These are phyloP conservation scores for Zarea fungicola DNA, from an alignment of 2,329 filamentous ascomycete genomes.

Conservation along the genomic window DNA sequence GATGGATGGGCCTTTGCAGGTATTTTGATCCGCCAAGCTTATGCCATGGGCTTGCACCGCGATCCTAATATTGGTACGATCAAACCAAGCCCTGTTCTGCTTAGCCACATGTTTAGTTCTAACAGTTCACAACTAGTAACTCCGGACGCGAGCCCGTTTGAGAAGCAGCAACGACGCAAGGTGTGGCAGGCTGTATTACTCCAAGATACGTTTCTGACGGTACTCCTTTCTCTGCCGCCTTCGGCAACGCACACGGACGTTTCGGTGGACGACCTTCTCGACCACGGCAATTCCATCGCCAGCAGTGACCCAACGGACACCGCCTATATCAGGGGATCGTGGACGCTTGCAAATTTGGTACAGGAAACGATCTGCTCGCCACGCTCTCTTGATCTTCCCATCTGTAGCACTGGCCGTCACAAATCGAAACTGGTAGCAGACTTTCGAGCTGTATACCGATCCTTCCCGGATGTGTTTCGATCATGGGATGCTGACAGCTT, in stretches of 20 bases:
- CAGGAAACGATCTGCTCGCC: constrained; percentile 73
- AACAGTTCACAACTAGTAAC: constrained; percentile 37
- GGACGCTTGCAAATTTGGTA: constrained; percentile 73
- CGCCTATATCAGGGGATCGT: constrained; percentile 69
- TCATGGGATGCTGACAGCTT: constrained; percentile 60
- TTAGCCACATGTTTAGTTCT: constrained; percentile 8
- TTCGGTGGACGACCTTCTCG: constrained; percentile 64
- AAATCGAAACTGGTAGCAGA: constrained; percentile 65
- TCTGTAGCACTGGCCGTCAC: constrained; percentile 62
- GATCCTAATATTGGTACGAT: constrained; percentile 64
- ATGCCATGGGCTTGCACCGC: constrained; percentile 75
- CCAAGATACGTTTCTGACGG: constrained; percentile 77
- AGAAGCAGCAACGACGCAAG: constrained; percentile 74
- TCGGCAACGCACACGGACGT: constrained; percentile 77
- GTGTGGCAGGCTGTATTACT: constrained; percentile 77
- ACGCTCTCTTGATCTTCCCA: constrained; percentile 66
- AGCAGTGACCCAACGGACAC: constrained; percentile 60
- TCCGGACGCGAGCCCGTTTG: constrained; percentile 60
- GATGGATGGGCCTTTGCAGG: constrained; percentile 81
- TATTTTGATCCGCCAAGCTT: constrained; percentile 70
- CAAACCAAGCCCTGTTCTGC: background rate
- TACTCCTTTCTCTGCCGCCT: constrained; percentile 70
- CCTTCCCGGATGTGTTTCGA: constrained; percentile 65
- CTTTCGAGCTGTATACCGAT: constrained; percentile 67
- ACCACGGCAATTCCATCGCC: constrained; percentile 55